Conservation (phyloP, 1,139 yeast species). For the Diutina neorugosa region DNA sequence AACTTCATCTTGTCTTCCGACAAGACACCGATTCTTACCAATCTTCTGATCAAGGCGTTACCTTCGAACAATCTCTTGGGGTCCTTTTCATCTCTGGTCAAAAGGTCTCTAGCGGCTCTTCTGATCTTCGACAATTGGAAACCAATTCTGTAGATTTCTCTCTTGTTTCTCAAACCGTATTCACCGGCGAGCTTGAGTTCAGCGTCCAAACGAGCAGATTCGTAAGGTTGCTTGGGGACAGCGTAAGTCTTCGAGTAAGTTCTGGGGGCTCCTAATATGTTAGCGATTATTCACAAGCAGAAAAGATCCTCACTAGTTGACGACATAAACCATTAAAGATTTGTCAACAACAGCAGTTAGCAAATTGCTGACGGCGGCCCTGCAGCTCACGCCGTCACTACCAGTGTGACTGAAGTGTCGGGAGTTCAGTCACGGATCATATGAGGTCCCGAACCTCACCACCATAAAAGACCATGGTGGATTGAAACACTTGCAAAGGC, state of each 20-base stretch:
- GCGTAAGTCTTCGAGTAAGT: conserved; percentile 98
- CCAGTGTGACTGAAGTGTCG: conserved; percentile 69
- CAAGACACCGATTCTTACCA: conserved; percentile 97
- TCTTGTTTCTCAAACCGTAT: conserved; percentile 99
- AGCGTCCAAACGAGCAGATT: conserved; percentile 98
- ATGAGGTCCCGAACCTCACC: conserved; percentile 3
- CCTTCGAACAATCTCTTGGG: conserved; percentile 99
- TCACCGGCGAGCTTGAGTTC: conserved; percentile 99
- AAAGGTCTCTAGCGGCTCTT: conserved; percentile 99
- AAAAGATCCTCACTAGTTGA: conserved; percentile 5
- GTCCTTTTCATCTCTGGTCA: conserved; percentile 99
- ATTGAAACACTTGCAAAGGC: background rate
- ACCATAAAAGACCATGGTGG: background rate
- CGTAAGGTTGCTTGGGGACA: conserved; percentile 98
- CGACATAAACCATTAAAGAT: background rate
- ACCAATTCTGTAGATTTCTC: conserved; percentile 98
- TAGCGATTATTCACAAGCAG: conserved; percentile 12
- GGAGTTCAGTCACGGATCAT: conserved; percentile 42
- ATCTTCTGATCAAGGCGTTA: conserved; percentile 97
- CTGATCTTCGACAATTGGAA: conserved; percentile 99
- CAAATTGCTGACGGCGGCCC: conserved; percentile 3
- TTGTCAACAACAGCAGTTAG: background rate
- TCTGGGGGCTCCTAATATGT: conserved; percentile 80
- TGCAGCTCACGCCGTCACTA: conserved; percentile 3
- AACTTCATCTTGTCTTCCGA: conserved; percentile 99